Percentiles rank a stretch among this genome's conserved stretches.
phyloP scores from a whole-genome alignment of 2,329 filamentous ascomycete species.

The Epichloe amarillans region DNA sequence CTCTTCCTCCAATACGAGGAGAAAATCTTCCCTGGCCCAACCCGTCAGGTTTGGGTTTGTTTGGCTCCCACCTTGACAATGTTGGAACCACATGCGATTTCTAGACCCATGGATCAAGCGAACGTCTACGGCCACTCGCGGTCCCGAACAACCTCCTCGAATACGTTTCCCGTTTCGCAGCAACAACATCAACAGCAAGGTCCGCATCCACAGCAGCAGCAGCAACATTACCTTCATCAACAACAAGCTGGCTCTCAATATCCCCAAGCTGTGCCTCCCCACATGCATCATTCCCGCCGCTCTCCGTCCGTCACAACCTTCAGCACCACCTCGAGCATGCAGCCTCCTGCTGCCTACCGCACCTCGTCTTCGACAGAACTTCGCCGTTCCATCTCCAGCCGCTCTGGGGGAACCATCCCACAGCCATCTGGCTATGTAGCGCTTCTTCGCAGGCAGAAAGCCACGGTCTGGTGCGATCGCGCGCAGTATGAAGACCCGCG shows the following conservation, averaged over 20 bases:
- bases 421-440: conserved; percentile 77
- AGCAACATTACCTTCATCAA: conserved; percentile 20
- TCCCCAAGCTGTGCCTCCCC: conserved; percentile 3
- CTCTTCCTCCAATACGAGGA: neutral
- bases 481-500: conserved; percentile 85
- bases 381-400: conserved; percentile 68
- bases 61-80: conserved; percentile 8
- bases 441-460: conserved; percentile 91
- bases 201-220: conserved; percentile 19
- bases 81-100: conserved; percentile 20
- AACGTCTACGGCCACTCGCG: conserved; percentile 38
- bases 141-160: conserved; percentile 44
- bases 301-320: conserved; percentile 55
- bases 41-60: neutral
- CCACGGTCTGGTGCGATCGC: conserved; percentile 95
- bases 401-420: conserved; percentile 46
- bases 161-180: conserved; percentile 29
- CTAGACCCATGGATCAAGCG: conserved; percentile 21
- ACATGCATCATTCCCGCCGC: conserved; percentile 27
- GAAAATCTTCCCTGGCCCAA: neutral
- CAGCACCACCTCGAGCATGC: conserved; percentile 58
- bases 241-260: conserved; percentile 5
- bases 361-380: conserved; percentile 43
- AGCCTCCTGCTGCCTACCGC: conserved; percentile 42
- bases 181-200: conserved; percentile 15